Evolutionary conservation across 495 filamentous ascomycete species (phyloP).

Genomic region (Aspergillus biplanus): DNA sequence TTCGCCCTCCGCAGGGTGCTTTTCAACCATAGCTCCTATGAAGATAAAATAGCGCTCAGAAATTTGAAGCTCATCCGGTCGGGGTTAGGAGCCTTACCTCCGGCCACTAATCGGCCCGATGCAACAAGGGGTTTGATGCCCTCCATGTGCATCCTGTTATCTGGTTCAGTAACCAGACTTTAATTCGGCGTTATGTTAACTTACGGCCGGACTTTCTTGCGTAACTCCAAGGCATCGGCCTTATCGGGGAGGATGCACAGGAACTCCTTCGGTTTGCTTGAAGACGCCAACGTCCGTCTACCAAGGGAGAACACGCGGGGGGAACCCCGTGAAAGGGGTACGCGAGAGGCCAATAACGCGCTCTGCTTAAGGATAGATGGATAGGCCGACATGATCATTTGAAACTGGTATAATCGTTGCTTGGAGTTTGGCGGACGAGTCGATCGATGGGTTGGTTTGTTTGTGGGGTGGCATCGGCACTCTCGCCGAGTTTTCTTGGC

Average conservation of each 20-base stretch:
- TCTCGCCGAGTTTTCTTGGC: too few species aligned
- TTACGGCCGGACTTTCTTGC: conserved; percentile 24
- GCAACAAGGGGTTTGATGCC: conserved; percentile 28
- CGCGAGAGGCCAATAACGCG: neutral
- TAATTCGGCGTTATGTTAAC: too few species aligned
- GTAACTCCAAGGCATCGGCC: conserved; percentile 17
- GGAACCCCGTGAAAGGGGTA: neutral
- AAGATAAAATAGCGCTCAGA: neutral
- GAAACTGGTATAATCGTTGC: too few species aligned
- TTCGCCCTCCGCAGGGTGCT: conserved; percentile 58
- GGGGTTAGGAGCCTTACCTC: conserved; percentile 23
- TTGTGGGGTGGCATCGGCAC: too few species aligned
- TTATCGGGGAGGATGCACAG: conserved; percentile 32
- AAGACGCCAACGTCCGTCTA: neutral
- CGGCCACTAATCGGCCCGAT: conserved; percentile 27
- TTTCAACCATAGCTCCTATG: conserved; percentile 65
- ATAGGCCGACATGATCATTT: neutral
- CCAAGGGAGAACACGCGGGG: neutral
- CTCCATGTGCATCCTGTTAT: conserved; percentile 23
- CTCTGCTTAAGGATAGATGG: neutral
- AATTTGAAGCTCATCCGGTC: neutral
- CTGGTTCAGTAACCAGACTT: too few species aligned
- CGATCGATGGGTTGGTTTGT: too few species aligned
- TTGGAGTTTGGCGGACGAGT: too few species aligned
- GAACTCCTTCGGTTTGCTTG: conserved; percentile 21